Evolutionary conservation across 352 stramenopile species (phyloP).

Genomic region (Pythium aquatile): DNA sequence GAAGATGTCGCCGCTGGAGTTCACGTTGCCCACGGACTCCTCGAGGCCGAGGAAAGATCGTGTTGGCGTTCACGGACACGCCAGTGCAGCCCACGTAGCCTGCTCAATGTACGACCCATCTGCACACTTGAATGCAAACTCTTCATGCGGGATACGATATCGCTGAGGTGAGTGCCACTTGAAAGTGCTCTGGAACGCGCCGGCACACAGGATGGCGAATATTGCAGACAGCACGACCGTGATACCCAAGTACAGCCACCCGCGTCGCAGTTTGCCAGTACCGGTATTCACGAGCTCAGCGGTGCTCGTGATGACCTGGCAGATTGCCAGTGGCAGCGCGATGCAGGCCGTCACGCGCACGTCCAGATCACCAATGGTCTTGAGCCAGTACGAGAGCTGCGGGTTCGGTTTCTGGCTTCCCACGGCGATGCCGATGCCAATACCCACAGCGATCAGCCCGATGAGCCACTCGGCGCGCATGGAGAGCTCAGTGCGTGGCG

Average conservation of each 20-base stretch:
- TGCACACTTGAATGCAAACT: conserved; percentile 61
- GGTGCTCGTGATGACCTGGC: conserved; percentile 54
- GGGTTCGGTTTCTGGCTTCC: conserved; percentile 31
- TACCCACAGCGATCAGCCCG: conserved; percentile 35
- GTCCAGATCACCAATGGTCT: conserved; percentile 52
- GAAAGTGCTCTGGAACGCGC: conserved; percentile 26
- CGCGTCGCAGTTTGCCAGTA: conserved; percentile 31
- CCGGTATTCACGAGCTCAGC: conserved; percentile 46
- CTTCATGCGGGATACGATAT: conserved; percentile 32
- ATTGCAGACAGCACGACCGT: conserved; percentile 30
- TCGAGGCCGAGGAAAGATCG: conserved; percentile 60
- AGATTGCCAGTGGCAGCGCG: conserved; percentile 60
- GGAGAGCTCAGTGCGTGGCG: conserved; percentile 24
- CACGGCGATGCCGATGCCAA: conserved; percentile 36
- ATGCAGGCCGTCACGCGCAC: conserved; percentile 54
- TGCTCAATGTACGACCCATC: conserved; percentile 46
- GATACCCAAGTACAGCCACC: conserved; percentile 47
- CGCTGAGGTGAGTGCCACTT: conserved; percentile 12
- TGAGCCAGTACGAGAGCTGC: conserved; percentile 54
- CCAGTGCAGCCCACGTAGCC: conserved; percentile 37
- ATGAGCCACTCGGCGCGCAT: conserved; percentile 48
- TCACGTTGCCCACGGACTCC: conserved; percentile 38
- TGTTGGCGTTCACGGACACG: conserved; percentile 29
- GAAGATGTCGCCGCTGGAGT: conserved; percentile 46
- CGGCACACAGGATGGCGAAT: conserved; percentile 31